These are phyloP conservation scores for Incumbomyces delicatus DNA, from an alignment of 2,329 filamentous ascomycete species.

Conservation along the genomic window DNA sequence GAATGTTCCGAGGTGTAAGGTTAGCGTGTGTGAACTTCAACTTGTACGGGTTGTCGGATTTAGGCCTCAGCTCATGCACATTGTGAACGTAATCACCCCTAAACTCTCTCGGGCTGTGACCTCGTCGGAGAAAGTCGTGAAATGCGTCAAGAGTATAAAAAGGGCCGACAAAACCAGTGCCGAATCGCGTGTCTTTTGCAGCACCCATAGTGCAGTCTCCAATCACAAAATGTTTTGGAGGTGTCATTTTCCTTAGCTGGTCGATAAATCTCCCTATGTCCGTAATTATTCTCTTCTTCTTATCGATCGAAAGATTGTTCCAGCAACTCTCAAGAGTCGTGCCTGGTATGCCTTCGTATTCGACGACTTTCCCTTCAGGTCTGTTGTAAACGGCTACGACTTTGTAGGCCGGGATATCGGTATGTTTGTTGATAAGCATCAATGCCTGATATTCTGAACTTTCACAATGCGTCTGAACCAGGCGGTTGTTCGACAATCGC, in stretches of 20 bases:
- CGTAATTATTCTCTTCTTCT: conserved; percentile 18
- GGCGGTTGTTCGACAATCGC: conserved; percentile 15
- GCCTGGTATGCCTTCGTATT: conserved; percentile 18
- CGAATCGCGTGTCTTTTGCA: conserved; percentile 20
- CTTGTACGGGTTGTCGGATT: conserved; percentile 14
- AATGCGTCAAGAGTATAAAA: conserved; percentile 20
- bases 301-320: conserved; percentile 15
- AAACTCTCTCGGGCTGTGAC: conserved; percentile 16
- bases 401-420: conserved; percentile 18
- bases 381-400: conserved; percentile 18
- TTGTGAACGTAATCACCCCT: conserved; percentile 15
- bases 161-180: conserved; percentile 16
- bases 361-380: conserved; percentile 19
- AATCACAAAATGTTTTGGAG: conserved; percentile 19
- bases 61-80: conserved; percentile 12
- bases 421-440: conserved; percentile 18
- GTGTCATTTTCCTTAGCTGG: conserved; percentile 20
- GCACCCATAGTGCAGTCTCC: conserved; percentile 20
- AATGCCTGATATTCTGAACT: conserved; percentile 21
- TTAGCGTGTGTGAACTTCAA: conserved; percentile 25
- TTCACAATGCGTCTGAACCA: conserved; percentile 19
- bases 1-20: conserved; percentile 23
- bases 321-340: conserved; percentile 15
- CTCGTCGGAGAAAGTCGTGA: conserved; percentile 18
- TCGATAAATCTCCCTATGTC: conserved; percentile 20